phyloP scores from a whole-genome alignment of 805 yeast genomes.

The Pichia scutulata region DNA sequence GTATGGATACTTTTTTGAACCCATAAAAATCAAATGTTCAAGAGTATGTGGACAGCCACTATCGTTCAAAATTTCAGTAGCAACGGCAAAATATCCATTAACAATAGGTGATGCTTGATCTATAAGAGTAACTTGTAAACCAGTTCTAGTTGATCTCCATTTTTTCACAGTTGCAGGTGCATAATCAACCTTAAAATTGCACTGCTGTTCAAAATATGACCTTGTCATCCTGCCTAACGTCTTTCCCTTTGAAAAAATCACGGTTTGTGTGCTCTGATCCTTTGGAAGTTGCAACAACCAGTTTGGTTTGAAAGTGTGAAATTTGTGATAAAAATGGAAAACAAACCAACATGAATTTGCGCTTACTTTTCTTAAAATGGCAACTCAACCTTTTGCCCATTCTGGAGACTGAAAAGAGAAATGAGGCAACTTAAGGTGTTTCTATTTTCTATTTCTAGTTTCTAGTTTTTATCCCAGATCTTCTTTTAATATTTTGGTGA shows the following conservation, averaged over 20 bases:
- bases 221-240: constrained; percentile 11
- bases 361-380: background rate
- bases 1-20: constrained; percentile 80
- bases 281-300: no score
- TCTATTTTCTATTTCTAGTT: background rate
- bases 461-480: background rate
- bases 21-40: constrained; percentile 93
- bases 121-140: constrained; percentile 70
- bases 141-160: constrained; percentile 75
- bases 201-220: constrained; percentile 33
- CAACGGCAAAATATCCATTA: constrained; percentile 92
- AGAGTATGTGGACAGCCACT: constrained; percentile 93
- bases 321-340: no score
- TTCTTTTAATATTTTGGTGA: background rate
- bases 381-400: background rate
- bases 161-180: constrained; percentile 66
- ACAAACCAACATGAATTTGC: background rate
- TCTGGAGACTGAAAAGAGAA: background rate
- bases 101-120: constrained; percentile 81
- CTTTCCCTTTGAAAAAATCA: background rate
- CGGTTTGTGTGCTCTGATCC: background rate
- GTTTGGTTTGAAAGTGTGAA: background rate
- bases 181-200: constrained; percentile 59
- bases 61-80: constrained; percentile 82
- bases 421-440: background rate